Base-by-base conservation (phyloP, 257 asterid species). In the Ajuga chamaepitys region DNA sequence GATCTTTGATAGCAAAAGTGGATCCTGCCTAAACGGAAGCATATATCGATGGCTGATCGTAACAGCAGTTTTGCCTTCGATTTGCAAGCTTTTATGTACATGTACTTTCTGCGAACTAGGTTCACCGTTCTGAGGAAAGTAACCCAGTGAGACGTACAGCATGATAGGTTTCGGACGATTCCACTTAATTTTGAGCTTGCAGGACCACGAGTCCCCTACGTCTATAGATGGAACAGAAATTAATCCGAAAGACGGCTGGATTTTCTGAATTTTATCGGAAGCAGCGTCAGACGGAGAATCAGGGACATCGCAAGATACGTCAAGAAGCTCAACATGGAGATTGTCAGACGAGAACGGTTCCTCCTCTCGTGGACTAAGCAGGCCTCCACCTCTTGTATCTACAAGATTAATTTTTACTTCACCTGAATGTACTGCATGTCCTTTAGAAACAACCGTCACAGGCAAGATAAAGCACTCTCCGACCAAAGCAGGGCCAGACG, bases 161-260 rank as follows among this genome's bases (percentile, higher is more conserved):
- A 94, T 88, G 64, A 94, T 73, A 26, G 99, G 99, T 80, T 94
- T 94, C 30, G 99, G 95, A 38, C 96, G 95, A 68, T 90, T 88
- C 99, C 99, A 94, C 80, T 78, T 86, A 62, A 94, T 94, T 73
- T 88, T 83, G 60, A 94, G 89, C 75, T 81, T 83, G 88, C 97
- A 86, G 58, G 93, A 90, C 99, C 99, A 94, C 5, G 78, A 77
- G 9, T 78, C 84, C 46, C 92, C 97, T 65, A 82, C 88, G 14
- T 67, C 78, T 59, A 94, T 74, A 78, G 85, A 66, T 4, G 99
- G 99, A 22, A 94, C 86, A 65, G 97, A 86, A 58, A 94, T 79
- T 76, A 88, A 85, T 60, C 97, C 99, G 70, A 94, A 94, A 44
- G 99, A 88, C 55, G 97, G 95, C 80, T 94, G 97, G 59, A 94